Conservation (phyloP, 768 basidiomycete species). For the Tremella fuciformis region DNA sequence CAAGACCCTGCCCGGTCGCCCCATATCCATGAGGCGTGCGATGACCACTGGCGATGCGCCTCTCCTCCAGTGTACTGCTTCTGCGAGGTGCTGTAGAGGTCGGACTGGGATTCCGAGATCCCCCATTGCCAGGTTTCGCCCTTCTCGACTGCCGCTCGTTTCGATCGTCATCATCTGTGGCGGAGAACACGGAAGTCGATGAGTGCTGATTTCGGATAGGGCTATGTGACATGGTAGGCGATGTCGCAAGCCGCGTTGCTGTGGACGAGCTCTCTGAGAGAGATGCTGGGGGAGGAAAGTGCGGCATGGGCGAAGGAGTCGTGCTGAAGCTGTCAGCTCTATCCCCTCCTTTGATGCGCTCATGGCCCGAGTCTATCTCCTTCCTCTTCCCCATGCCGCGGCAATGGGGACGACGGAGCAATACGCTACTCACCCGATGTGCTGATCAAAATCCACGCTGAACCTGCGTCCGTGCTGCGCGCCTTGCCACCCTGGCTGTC, state of each 20-base stretch:
- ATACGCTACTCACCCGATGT: neutral
- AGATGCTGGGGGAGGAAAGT: constrained; percentile 30
- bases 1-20: constrained; percentile 9
- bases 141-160: neutral
- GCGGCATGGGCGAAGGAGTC: constrained; percentile 25
- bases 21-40: constrained; percentile 5
- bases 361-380: neutral
- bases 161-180: neutral
- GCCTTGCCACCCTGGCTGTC: neutral
- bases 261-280: constrained; percentile 3
- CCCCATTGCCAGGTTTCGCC: neutral
- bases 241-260: constrained; percentile 4
- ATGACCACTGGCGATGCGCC: neutral
- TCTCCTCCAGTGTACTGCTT: constrained; percentile 6
- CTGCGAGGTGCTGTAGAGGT: neutral
- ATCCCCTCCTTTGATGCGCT: constrained; percentile 1
- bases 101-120: constrained; percentile 9
- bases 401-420: neutral
- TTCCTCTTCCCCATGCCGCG: neutral
- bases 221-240: constrained; percentile 1
- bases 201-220: constrained; percentile 3
- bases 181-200: constrained; percentile 4
- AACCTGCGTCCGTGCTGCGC: neutral
- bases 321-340: neutral
- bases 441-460: constrained; percentile 1